Percentiles rank a stretch among this genome's conserved stretches.
phyloP scores from a whole-genome alignment of 2,329 filamentous ascomycete species.

The Colletotrichum scovillei region DNA sequence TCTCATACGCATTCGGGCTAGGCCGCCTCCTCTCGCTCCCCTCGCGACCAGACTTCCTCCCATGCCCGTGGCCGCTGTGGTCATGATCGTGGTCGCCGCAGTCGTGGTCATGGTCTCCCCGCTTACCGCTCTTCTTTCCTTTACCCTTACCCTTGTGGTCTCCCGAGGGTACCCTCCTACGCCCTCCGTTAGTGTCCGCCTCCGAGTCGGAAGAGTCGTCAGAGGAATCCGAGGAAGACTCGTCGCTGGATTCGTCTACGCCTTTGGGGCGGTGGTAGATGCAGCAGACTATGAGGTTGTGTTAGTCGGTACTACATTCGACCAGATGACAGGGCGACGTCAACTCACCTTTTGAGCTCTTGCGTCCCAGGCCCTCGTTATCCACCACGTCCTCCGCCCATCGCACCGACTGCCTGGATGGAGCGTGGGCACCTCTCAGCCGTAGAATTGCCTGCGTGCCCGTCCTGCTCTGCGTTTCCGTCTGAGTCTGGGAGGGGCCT shows the following conservation, averaged over 20 bases:
- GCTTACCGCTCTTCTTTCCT: slow-evolving; percentile 52
- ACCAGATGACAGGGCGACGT: background rate
- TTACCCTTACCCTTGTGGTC: slow-evolving; percentile 52
- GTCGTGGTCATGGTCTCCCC: slow-evolving; percentile 51
- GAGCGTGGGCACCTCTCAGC: slow-evolving; percentile 60
- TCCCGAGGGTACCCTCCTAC: slow-evolving; percentile 38
- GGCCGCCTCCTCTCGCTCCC: slow-evolving; percentile 59
- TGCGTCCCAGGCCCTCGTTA: slow-evolving; percentile 94
- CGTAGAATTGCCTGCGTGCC: slow-evolving; percentile 57
- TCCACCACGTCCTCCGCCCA: slow-evolving; percentile 96
- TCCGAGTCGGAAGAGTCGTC: slow-evolving; percentile 62
- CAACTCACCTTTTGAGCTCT: slow-evolving; percentile 86
- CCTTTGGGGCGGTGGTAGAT: slow-evolving; percentile 92
- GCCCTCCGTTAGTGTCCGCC: slow-evolving; percentile 52
- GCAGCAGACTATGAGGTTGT: slow-evolving; percentile 80
- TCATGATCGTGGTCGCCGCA: slow-evolving; percentile 51
- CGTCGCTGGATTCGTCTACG: slow-evolving; percentile 84
- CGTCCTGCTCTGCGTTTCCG: slow-evolving; percentile 43
- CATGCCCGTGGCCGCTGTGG: slow-evolving; percentile 47
- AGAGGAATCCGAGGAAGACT: slow-evolving; percentile 69
- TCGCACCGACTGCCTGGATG: slow-evolving; percentile 74
- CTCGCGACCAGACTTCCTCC: slow-evolving; percentile 40
- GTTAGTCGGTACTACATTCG: background rate
- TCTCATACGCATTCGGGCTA: slow-evolving; percentile 87
- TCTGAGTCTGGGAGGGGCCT: slow-evolving; percentile 49